phyloP scores from a whole-genome alignment of 2,329 filamentous ascomycete species.

The Penicillium sp. region DNA sequence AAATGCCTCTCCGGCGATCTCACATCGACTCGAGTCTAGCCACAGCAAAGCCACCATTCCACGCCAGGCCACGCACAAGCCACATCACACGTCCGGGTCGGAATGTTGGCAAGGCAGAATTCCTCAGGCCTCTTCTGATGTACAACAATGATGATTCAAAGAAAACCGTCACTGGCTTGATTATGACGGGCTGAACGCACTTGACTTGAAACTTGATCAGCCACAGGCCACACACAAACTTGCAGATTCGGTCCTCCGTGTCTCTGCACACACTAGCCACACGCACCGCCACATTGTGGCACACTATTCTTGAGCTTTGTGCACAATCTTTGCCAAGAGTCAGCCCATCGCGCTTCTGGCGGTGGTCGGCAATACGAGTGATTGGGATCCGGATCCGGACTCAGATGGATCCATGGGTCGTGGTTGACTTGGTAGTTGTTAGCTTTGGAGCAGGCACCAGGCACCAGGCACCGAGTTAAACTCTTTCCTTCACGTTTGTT shows the following conservation, averaged over 20 bases:
- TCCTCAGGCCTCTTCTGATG: neutral
- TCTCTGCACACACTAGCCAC: neutral
- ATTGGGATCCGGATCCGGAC: too few relatives aligned
- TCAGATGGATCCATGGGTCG: neutral
- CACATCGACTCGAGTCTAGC: neutral
- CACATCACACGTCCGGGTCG: neutral
- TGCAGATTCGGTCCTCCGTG: neutral
- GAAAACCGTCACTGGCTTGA: neutral
- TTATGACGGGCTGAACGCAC: neutral
- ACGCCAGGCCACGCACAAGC: constrained; percentile 2
- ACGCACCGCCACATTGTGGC: neutral
- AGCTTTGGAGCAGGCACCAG: neutral
- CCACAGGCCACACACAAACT: neutral
- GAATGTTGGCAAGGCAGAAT: constrained; percentile 7
- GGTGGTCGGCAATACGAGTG: neutral
- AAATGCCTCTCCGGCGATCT: neutral
- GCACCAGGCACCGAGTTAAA: neutral
- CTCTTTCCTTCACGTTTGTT: too few relatives aligned
- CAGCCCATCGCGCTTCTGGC: neutral
- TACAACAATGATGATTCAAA: neutral
- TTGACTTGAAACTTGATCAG: neutral
- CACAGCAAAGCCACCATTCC: constrained; percentile 8
- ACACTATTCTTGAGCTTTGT: neutral
- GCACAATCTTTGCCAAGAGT: neutral
- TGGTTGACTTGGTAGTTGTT: neutral